Conservation (phyloP, 2,329 filamentous ascomycete species). For the Xylariaceae sp. region DNA sequence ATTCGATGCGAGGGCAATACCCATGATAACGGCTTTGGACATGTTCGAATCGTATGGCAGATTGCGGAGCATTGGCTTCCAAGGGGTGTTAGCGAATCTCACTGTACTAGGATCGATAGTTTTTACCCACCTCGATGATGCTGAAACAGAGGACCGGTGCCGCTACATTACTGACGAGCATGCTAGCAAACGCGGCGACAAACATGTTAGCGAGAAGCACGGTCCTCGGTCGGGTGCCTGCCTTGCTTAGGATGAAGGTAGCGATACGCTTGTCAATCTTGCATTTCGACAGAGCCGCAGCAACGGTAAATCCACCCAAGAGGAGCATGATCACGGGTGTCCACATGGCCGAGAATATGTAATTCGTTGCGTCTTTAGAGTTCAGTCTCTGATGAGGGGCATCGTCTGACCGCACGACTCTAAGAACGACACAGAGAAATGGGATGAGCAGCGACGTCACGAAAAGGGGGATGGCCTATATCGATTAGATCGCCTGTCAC, state of each 20-base stretch:
- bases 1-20: slow-evolving; percentile 91
- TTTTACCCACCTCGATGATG: slow-evolving; percentile 72
- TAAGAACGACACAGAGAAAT: slow-evolving; percentile 82
- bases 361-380: slow-evolving; percentile 74
- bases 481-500: slow-evolving; percentile 5
- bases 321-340: slow-evolving; percentile 98
- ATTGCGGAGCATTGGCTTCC: slow-evolving; percentile 84
- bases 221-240: slow-evolving; percentile 80
- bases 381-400: slow-evolving; percentile 61
- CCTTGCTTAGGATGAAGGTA: slow-evolving; percentile 92
- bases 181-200: slow-evolving; percentile 93
- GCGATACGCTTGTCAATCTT: slow-evolving; percentile 97
- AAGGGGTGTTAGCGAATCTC: background rate
- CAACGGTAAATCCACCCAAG: slow-evolving; percentile 91
- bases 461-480: slow-evolving; percentile 85
- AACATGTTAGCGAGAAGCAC: slow-evolving; percentile 98
- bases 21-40: slow-evolving; percentile 90
- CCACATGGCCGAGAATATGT: slow-evolving; percentile 96
- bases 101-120: background rate
- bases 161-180: slow-evolving; percentile 98
- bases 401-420: slow-evolving; percentile 74
- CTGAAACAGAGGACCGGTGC: slow-evolving; percentile 96
- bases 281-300: slow-evolving; percentile 91
- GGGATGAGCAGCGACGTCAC: slow-evolving; percentile 92
- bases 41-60: slow-evolving; percentile 84